Base-by-base conservation (phyloP, 208 protist genomes). In the Porcisia deanei region DNA sequence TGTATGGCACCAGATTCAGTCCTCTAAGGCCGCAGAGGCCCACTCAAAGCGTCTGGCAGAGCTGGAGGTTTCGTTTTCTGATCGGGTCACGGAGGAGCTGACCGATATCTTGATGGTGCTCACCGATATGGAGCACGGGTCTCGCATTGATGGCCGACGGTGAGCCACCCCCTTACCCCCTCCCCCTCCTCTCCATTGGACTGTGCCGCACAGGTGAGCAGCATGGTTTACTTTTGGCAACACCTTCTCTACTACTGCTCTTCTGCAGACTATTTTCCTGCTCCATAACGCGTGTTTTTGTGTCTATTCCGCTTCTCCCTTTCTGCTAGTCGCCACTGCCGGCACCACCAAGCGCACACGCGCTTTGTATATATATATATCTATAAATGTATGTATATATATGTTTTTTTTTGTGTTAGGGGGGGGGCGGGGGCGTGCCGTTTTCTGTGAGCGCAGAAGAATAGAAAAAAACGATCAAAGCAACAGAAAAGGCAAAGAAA, bases 41-140 rank as follows among this genome's bases (percentile, higher is more conserved):
- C 65, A 90, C 65, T 74, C 81, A 18, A 63, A 63, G 37, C 82
- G 77, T 10, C 79, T 94, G 70, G 77, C 74, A 1, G 69, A 55
- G 71, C 65, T 89, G 10, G 88, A 87, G 47, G 79, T 58, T 57
- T 67, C 69, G 10, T 79, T 94, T 59, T 75, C 80, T 5, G 73
- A 89, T 14, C 74, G 70, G 0, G 74, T 91, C 22, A 88, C 82
- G 25, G 59, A 79, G 57, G 83, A 86, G 41, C 80, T 92, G 41
- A 86, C 83, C n/a, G 85, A 89, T 55, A 87, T 94, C 14, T 63
- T 87, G 70, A 82, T 89, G 71, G 82, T 84, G 34, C 71, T 94
- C 39, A 84, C 74, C 30, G 79, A 86, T 57, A 83, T 86, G 76
- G 79, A 83, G 71, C 73, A 85, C 54, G 69, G 69, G 18, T 82